A percentile compares a stretch with the other conserved stretches of the same genome.
These are phyloP conservation scores for Aureobasidium melanogenum DNA, from an alignment of 2,329 filamentous ascomycete species.

Conservation along the genomic window DNA sequence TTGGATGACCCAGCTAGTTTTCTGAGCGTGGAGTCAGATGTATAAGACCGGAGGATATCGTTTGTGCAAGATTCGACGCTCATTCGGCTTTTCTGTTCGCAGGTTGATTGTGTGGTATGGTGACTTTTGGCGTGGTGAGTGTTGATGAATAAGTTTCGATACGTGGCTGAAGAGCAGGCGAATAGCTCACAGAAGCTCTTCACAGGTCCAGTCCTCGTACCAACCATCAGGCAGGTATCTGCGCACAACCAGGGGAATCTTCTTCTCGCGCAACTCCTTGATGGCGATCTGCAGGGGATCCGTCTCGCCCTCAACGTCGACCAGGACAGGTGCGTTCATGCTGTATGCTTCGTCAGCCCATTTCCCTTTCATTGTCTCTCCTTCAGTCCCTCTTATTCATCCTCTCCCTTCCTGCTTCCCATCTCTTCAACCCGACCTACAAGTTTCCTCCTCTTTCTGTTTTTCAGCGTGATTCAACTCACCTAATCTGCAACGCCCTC, in stretches of 20 bases:
- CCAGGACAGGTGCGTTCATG: constrained; percentile 94
- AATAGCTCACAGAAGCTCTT: constrained; percentile 62
- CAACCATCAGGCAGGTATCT: constrained; percentile 94
- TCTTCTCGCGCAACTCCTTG: constrained; percentile 96
- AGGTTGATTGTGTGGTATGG: not conserved
- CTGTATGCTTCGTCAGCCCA: constrained; percentile 27
- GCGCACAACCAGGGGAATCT: constrained; percentile 91
- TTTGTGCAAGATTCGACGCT: not conserved
- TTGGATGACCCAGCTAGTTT: not conserved
- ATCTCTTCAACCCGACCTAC: not conserved
- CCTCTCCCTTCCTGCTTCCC: too few relatives aligned
- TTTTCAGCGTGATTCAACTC: constrained; percentile 25
- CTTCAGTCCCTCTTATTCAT: too few relatives aligned
- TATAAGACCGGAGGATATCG: not conserved
- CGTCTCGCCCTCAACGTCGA: constrained; percentile 94
- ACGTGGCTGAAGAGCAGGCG: not conserved
- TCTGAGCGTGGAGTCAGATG: not conserved
- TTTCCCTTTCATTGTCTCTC: not conserved
- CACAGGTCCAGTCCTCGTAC: constrained; percentile 99
- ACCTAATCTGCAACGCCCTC: constrained; percentile 92
- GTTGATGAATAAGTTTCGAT: not conserved
- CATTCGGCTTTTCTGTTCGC: not conserved
- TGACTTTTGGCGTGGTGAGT: not conserved
- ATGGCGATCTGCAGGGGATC: constrained; percentile 95
- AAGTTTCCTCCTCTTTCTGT: not conserved